phyloP scores from a whole-genome alignment of 2,329 filamentous ascomycete genomes.

The Cytospora chrysosperma region DNA sequence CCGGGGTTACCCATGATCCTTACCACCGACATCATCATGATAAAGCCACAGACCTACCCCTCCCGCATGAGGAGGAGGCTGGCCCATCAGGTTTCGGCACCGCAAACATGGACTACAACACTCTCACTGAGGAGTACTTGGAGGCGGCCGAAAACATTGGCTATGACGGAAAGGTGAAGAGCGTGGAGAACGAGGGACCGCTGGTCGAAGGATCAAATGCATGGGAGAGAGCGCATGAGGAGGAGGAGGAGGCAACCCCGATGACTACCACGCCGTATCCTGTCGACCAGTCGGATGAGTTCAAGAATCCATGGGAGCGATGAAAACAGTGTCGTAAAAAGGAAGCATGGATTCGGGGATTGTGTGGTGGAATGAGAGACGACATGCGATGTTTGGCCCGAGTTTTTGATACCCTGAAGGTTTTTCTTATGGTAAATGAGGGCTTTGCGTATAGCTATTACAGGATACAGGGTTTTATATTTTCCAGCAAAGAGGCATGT shows the following conservation, averaged over 20 bases:
- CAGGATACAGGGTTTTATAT: not conserved
- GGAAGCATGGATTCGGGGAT: not conserved
- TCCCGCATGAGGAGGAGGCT: slow-evolving; percentile 31
- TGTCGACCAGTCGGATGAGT: slow-evolving; percentile 42
- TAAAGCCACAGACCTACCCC: slow-evolving; percentile 19
- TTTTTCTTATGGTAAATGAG: not conserved
- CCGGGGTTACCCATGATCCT: slow-evolving; percentile 16
- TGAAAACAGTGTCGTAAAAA: not conserved
- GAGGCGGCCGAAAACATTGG: slow-evolving; percentile 28
- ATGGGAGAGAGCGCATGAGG: slow-evolving; percentile 20
- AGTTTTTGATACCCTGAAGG: not conserved
- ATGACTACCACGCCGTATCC: slow-evolving; percentile 21
- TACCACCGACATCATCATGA: slow-evolving; percentile 16
- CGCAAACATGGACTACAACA: slow-evolving; percentile 24
- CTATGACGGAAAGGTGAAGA: slow-evolving; percentile 23
- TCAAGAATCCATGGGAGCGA: slow-evolving; percentile 45
- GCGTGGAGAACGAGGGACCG: slow-evolving; percentile 24
- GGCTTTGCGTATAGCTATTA: not conserved
- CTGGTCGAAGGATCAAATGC: slow-evolving; percentile 22
- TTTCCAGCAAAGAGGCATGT: not conserved
- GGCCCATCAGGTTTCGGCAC: slow-evolving; percentile 28
- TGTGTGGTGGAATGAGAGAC: not conserved
- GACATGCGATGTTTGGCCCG: not conserved
- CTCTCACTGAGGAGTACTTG: slow-evolving; percentile 24
- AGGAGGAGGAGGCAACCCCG: slow-evolving; percentile 14